phyloP scores from a whole-genome alignment of 345 rosid genomes.

The Syzygium jambos region DNA sequence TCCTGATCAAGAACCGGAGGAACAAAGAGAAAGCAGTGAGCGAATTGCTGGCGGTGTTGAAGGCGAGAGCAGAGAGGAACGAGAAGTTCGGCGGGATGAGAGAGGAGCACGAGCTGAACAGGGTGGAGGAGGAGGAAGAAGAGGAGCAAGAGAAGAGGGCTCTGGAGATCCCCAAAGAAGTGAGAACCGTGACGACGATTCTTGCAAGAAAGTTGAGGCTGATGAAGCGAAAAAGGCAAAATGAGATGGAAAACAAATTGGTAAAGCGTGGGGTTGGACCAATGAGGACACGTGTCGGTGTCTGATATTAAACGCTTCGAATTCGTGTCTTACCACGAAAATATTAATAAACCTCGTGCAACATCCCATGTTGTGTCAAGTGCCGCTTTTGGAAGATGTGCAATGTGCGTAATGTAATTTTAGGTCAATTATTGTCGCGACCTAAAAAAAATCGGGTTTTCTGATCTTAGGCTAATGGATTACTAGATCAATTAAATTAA shows the following conservation, averaged over 20 bases:
- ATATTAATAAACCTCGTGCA: neutral
- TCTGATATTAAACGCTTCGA: neutral
- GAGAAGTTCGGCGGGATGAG: neutral
- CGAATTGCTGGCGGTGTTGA: neutral
- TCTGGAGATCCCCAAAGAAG: neutral
- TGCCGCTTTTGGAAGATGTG: neutral
- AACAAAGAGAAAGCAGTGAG: slow-evolving; percentile 8
- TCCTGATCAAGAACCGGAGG: slow-evolving; percentile 60
- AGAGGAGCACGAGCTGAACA: neutral
- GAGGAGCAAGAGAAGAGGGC: slow-evolving; percentile 1
- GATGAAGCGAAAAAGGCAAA: neutral
- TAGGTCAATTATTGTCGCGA: too few relatives aligned
- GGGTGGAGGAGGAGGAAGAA: neutral
- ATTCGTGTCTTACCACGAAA: too few relatives aligned
- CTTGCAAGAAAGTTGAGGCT: neutral
- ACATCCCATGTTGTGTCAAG: neutral
- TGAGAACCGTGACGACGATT: neutral
- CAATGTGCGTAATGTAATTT: neutral
- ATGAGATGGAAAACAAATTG: neutral
- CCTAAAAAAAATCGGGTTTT: too few relatives aligned
- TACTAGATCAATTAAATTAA: too few relatives aligned
- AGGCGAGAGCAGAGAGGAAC: neutral
- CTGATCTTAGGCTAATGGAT: too few relatives aligned
- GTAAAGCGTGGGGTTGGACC: neutral
- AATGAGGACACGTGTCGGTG: neutral